These are phyloP conservation scores for Santalum album DNA, from an alignment of 164 flowering plant genomes.

Conservation along the genomic window DNA sequence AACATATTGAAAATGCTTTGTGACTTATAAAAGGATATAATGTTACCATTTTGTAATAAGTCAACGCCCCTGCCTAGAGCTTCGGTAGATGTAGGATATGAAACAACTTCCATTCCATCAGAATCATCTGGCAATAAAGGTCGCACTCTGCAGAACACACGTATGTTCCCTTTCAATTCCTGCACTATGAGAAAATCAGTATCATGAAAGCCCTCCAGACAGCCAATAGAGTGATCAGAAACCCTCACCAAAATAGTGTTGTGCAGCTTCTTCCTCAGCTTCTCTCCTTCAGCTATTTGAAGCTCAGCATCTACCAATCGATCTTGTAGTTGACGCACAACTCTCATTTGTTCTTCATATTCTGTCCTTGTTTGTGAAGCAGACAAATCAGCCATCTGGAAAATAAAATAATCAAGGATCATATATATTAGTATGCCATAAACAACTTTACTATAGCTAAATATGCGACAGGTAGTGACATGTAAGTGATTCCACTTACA, in stretches of 20 bases:
- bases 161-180: conserved; percentile 38
- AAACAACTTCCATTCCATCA: conserved; percentile 7
- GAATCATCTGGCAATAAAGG: conserved; percentile 17
- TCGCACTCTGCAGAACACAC: conserved; percentile 37
- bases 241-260: conserved; percentile 29
- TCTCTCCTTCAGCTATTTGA: conserved; percentile 26
- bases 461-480: background rate
- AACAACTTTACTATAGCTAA: too few relatives aligned
- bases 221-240: too few relatives aligned
- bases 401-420: background rate
- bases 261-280: conserved; percentile 28
- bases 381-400: conserved; percentile 28
- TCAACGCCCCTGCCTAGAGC: conserved; percentile 29
- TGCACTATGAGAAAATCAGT: conserved; percentile 6
- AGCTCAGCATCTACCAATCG: conserved; percentile 23
- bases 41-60: conserved; percentile 29
- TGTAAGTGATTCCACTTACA: background rate
- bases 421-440: background rate
- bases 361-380: conserved; percentile 14
- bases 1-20: background rate
- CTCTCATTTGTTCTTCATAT: conserved; percentile 19
- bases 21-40: background rate
- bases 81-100: conserved; percentile 29
- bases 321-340: conserved; percentile 17
- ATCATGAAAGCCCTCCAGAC: background rate